Evolutionary conservation across 257 asterid species (phyloP).

Genomic region (Ilex aquifolium): DNA sequence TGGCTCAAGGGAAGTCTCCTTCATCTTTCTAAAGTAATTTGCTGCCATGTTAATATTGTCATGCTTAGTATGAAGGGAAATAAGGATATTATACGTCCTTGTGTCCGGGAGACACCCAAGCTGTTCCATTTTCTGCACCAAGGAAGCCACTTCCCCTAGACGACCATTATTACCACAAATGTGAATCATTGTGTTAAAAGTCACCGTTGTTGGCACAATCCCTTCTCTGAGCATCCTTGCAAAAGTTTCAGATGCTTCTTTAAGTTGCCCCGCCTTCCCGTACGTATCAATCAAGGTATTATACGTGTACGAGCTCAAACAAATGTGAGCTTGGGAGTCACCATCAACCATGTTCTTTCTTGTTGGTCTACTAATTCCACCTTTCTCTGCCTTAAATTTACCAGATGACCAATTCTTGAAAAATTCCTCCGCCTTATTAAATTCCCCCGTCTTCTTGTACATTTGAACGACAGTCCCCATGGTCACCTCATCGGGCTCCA

Average conservation of each 20-base stretch:
- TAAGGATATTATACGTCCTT: conserved; percentile 80
- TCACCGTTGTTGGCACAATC: conserved; percentile 64
- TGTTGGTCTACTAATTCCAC: conserved; percentile 19
- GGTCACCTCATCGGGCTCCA: conserved; percentile 94
- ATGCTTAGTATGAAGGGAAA: conserved; percentile 72
- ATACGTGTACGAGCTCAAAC: conserved; percentile 61
- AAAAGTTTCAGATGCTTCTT: conserved; percentile 71
- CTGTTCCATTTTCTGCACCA: conserved; percentile 66
- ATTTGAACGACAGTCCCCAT: conserved; percentile 81
- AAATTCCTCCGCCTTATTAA: conserved; percentile 67
- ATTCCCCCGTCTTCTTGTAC: conserved; percentile 90
- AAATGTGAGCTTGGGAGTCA: conserved; percentile 18
- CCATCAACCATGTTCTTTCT: conserved; percentile 17
- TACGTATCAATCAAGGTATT: conserved; percentile 85
- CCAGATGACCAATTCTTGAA: conserved; percentile 71
- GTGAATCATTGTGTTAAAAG: conserved; percentile 92
- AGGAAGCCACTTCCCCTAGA: conserved; percentile 51
- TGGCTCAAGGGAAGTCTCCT: conserved; percentile 67
- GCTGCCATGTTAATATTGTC: conserved; percentile 59
- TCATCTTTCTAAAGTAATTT: conserved; percentile 64
- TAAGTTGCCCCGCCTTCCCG: conserved; percentile 79
- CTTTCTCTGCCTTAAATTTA: conserved; percentile 14
- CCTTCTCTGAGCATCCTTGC: conserved; percentile 64
- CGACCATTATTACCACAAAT: conserved; percentile 75
- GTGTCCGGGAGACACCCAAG: conserved; percentile 69